Evolutionary conservation across 495 filamentous ascomycete genomes (phyloP).

Genomic region (Cudoniella acicularis): DNA sequence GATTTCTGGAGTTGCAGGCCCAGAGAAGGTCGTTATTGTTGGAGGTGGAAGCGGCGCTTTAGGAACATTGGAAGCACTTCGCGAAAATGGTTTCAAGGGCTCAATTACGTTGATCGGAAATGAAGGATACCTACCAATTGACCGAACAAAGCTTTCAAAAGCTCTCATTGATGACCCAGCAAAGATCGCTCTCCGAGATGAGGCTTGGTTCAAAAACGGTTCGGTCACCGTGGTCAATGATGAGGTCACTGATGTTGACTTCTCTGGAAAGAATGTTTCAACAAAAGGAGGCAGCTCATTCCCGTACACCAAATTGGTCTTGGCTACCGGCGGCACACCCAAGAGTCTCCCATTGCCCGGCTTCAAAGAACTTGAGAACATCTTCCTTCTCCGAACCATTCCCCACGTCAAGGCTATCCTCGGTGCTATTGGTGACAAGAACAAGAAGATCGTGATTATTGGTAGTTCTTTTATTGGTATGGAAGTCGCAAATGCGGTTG

Average conservation of each 20-base stretch:
- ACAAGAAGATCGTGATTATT: conserved; percentile 88
- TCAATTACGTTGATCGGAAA: conserved; percentile 78
- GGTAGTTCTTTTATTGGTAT: conserved; percentile 94
- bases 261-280: conserved; percentile 62
- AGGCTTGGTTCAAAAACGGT: conserved; percentile 72
- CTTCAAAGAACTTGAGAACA: conserved; percentile 80
- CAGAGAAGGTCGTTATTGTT: conserved; percentile 78
- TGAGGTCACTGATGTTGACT: conserved; percentile 74
- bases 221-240: conserved; percentile 71
- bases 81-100: conserved; percentile 77
- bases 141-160: conserved; percentile 94
- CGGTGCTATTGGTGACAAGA: conserved; percentile 72
- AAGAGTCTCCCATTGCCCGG: conserved; percentile 75
- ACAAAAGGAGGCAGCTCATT: conserved; percentile 68
- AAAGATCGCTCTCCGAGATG: conserved; percentile 71
- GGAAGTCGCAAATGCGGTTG: conserved; percentile 81
- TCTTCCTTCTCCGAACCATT: conserved; percentile 77
- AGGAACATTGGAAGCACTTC: conserved; percentile 74
- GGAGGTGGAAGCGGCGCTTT: conserved; percentile 86
- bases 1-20: conserved; percentile 50
- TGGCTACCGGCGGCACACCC: conserved; percentile 81
- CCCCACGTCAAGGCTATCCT: conserved; percentile 73
- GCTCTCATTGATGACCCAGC: conserved; percentile 78
- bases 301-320: conserved; percentile 81
- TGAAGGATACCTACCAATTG: conserved; percentile 82